Conservation (phyloP, 352 stramenopile genomes). For the Globisporangium ultimum region DNA sequence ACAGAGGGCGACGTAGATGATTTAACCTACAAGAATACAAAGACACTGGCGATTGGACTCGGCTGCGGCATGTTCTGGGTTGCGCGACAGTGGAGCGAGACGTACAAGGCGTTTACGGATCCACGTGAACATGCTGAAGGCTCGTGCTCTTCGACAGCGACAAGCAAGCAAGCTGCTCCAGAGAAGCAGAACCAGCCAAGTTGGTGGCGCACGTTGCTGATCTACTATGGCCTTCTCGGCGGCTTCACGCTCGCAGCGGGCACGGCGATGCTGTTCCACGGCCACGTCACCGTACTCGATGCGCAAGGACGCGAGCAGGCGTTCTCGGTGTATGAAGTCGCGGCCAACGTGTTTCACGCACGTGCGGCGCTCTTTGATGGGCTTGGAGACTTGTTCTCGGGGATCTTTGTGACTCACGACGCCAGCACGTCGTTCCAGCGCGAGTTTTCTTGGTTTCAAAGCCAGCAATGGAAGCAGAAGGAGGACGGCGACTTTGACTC, state of each 20-base stretch:
- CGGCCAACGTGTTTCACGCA: conserved; percentile 4
- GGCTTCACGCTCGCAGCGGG: background rate
- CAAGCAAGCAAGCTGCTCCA: background rate
- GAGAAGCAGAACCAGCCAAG: background rate
- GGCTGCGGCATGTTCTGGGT: conserved; percentile 7
- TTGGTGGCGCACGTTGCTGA: conserved; percentile 6
- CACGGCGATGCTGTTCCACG: conserved; percentile 7
- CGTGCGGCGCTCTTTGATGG: conserved; percentile 4
- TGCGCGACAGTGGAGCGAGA: conserved; percentile 1
- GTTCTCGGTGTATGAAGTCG: conserved; percentile 1
- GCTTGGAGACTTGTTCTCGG: conserved; percentile 4
- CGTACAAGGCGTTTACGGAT: background rate
- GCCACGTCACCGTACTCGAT: conserved; percentile 5
- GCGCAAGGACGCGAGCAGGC: background rate
- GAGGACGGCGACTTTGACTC: conserved; percentile 14
- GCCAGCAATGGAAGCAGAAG: background rate
- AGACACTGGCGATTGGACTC: background rate
- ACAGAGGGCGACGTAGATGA: background rate
- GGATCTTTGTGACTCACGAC: background rate
- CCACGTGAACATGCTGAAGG: background rate
- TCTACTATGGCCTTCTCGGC: conserved; percentile 6
- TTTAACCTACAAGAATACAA: background rate
- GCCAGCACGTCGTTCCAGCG: too few species aligned
- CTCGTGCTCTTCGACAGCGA: background rate
- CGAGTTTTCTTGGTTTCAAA: background rate